These are phyloP conservation scores for Aspergillus homomorphus DNA, from an alignment of 495 filamentous ascomycete genomes.

Conservation along the genomic window DNA sequence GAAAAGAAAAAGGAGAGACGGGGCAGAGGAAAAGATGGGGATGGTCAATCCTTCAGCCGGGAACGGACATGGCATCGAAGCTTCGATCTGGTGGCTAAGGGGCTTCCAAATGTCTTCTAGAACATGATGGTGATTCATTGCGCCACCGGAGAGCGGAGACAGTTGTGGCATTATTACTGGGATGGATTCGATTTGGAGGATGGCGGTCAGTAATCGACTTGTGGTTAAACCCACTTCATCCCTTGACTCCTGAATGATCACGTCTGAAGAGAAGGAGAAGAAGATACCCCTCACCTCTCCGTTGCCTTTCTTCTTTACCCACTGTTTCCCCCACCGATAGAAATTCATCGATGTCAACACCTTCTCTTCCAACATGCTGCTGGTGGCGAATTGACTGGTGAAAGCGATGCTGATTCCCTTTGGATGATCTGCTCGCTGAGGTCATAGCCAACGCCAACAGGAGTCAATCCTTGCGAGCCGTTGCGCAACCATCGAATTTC, in stretches of 20 bases:
- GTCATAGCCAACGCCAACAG: neutral
- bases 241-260: neutral
- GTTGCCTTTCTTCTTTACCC: neutral
- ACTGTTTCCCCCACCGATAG: neutral
- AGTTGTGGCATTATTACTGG: neutral
- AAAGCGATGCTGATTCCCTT: neutral
- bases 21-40: neutral
- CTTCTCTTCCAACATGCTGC: neutral
- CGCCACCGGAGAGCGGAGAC: neutral
- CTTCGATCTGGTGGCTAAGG: conserved; percentile 18
- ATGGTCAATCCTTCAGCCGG: conserved; percentile 2
- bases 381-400: neutral
- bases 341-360: neutral
- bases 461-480: neutral
- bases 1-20: conserved; percentile 4
- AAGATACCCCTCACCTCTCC: neutral
- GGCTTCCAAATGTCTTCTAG: conserved; percentile 35
- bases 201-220: neutral
- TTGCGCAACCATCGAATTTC: too few species aligned
- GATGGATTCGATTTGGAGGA: neutral
- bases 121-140: conserved; percentile 9
- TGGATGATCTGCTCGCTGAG: conserved; percentile 6
- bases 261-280: too few species aligned
- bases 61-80: conserved; percentile 15
- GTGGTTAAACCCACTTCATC: neutral